phyloP scores from a whole-genome alignment of 305 asterid genomes.

The Andrographis paniculata region DNA sequence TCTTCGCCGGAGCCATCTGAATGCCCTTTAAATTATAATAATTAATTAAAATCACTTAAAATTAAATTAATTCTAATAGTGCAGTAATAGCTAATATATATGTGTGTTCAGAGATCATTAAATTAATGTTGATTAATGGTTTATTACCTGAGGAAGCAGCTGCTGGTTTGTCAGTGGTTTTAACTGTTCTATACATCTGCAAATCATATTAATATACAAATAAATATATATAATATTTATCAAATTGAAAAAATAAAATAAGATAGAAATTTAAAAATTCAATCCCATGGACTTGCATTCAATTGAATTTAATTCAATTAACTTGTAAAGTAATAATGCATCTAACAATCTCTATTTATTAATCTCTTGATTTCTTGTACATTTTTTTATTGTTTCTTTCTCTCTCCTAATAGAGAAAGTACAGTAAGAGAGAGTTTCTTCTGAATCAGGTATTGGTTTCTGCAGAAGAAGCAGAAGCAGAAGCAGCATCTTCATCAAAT shows the following conservation, averaged over 20 bases:
- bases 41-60: neutral
- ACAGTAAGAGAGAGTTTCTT: slow-evolving; percentile 1
- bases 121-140: neutral
- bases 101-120: neutral
- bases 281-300: too few relatives aligned
- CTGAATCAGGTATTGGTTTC: slow-evolving; percentile 14
- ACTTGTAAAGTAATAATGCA: too few relatives aligned
- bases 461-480: too few relatives aligned
- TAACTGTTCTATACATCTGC: slow-evolving; percentile 97
- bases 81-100: neutral
- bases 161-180: slow-evolving; percentile 89
- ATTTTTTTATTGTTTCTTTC: neutral
- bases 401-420: neutral
- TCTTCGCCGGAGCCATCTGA: slow-evolving; percentile 88
- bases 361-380: neutral
- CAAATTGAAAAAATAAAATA: neutral
- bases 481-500: too few relatives aligned
- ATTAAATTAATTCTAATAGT: neutral
- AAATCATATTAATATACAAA: slow-evolving; percentile 3
- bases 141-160: slow-evolving; percentile 46
- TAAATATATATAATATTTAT: neutral
- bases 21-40: slow-evolving; percentile 11
- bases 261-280: too few relatives aligned
- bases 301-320: too few relatives aligned
- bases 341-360: too few relatives aligned